Evolutionary conservation across 495 filamentous ascomycete species (phyloP).

Genomic region (Lasiosphaeris hirsuta): DNA sequence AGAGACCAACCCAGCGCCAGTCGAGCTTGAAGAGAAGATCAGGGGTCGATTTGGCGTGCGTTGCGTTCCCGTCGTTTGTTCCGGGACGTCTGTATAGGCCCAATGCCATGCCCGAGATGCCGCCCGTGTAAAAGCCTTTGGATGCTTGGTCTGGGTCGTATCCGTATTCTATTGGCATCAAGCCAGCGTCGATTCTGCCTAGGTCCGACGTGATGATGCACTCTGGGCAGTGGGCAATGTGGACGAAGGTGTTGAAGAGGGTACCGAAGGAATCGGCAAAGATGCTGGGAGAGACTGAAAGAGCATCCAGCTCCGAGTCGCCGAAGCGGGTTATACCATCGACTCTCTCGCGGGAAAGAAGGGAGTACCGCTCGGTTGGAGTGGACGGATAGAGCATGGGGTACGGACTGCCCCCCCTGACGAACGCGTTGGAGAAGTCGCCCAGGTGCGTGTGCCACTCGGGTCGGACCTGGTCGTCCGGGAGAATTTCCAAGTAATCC

Average conservation of each 20-base stretch:
- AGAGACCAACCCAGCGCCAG: conserved; percentile 6
- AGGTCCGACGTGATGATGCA: background rate
- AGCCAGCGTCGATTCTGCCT: no score
- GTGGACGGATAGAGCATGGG: background rate
- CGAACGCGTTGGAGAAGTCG: background rate
- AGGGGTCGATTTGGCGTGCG: background rate
- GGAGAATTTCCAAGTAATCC: background rate
- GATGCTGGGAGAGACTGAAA: background rate
- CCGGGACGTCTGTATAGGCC: background rate
- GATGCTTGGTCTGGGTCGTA: no score
- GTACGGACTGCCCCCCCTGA: background rate
- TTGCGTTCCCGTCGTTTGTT: background rate
- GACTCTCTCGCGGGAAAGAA: no score
- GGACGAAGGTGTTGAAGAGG: conserved; percentile 4
- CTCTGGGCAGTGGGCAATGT: conserved; percentile 1
- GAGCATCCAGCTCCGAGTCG: background rate
- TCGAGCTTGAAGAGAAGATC: background rate
- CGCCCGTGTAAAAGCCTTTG: no score
- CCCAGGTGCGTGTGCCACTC: background rate
- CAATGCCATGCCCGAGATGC: no score
- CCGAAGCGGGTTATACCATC: no score
- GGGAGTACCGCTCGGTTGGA: background rate
- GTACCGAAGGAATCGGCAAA: background rate
- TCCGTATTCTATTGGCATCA: no score
- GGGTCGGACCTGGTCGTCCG: background rate